phyloP scores from a whole-genome alignment of 768 basidiomycete genomes.

The Chlorophyllum brunneum region DNA sequence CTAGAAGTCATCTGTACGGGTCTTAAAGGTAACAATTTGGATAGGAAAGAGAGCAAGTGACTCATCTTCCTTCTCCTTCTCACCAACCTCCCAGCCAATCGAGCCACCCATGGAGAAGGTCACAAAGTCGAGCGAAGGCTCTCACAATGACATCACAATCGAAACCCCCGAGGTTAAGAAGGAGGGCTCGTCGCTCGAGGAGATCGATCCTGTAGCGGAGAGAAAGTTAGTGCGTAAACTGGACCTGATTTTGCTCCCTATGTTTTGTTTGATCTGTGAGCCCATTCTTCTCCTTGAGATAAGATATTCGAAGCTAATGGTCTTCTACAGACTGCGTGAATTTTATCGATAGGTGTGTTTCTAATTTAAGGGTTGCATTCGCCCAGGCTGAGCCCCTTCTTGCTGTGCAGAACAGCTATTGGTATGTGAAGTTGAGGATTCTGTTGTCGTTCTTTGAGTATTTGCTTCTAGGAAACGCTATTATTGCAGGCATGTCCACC shows the following conservation, averaged over 20 bases:
- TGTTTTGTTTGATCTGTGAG: slow-evolving; percentile 38
- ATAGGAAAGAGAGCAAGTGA: no score
- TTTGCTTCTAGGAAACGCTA: slow-evolving; percentile 18
- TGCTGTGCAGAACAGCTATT: slow-evolving; percentile 16
- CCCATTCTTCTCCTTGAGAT: not conserved
- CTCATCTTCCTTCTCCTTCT: not conserved
- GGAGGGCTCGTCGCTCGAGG: not conserved
- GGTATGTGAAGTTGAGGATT: slow-evolving; percentile 8
- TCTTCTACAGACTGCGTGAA: slow-evolving; percentile 29
- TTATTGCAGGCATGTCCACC: slow-evolving; percentile 20
- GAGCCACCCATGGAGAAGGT: not conserved
- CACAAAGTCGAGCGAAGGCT: not conserved
- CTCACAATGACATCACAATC: not conserved
- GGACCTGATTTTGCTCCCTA: slow-evolving; percentile 30
- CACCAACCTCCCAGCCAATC: not conserved
- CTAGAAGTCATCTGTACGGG: no score
- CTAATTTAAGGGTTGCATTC: not conserved
- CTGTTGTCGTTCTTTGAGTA: not conserved
- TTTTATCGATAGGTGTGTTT: slow-evolving; percentile 29
- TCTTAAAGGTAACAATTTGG: no score
- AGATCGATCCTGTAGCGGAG: slow-evolving; percentile 31
- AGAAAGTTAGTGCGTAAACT: slow-evolving; percentile 31
- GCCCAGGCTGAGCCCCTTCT: not conserved
- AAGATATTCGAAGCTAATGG: not conserved
- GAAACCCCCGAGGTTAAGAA: slow-evolving; percentile 6